Evolutionary conservation across 2,329 filamentous ascomycete species (phyloP).

Genomic region (Zasmidium angulare): DNA sequence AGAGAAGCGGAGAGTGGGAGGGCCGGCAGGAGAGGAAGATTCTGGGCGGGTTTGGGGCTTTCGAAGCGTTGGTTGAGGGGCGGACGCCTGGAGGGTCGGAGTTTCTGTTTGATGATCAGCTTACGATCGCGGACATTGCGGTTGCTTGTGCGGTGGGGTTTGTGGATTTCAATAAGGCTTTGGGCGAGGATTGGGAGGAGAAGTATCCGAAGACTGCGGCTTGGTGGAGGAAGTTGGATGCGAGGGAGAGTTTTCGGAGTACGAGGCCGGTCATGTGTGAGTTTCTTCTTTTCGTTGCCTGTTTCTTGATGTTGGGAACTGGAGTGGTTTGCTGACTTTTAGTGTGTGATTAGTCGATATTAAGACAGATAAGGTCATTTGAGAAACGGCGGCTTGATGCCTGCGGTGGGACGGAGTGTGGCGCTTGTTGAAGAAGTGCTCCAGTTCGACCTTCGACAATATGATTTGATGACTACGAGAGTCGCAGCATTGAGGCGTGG

Average conservation of each 20-base stretch:
- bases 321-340: too few relatives aligned
- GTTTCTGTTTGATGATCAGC: conserved; percentile 14
- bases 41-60: conserved; percentile 14
- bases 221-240: conserved; percentile 19
- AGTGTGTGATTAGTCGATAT: conserved; percentile 1
- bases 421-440: too few relatives aligned
- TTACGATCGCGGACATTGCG: conserved; percentile 25
- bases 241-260: conserved; percentile 8
- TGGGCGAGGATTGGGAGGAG: conserved; percentile 15
- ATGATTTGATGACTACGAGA: too few relatives aligned
- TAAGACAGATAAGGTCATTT: conserved; percentile 7
- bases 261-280: conserved; percentile 21
- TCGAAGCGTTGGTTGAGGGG: conserved; percentile 13
- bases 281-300: too few relatives aligned
- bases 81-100: conserved; percentile 1
- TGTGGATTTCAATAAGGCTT: conserved; percentile 17
- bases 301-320: too few relatives aligned
- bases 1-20: conserved; percentile 14
- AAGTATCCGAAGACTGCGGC: conserved; percentile 15
- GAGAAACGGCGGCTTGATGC: neutral
- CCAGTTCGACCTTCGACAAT: too few relatives aligned
- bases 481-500: too few relatives aligned
- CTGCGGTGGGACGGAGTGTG: too few relatives aligned
- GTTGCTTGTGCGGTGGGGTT: conserved; percentile 21
- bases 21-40: conserved; percentile 20